Evolutionary conservation across 2,329 filamentous ascomycete genomes (phyloP).

Genomic region (Cadophora malorum): DNA sequence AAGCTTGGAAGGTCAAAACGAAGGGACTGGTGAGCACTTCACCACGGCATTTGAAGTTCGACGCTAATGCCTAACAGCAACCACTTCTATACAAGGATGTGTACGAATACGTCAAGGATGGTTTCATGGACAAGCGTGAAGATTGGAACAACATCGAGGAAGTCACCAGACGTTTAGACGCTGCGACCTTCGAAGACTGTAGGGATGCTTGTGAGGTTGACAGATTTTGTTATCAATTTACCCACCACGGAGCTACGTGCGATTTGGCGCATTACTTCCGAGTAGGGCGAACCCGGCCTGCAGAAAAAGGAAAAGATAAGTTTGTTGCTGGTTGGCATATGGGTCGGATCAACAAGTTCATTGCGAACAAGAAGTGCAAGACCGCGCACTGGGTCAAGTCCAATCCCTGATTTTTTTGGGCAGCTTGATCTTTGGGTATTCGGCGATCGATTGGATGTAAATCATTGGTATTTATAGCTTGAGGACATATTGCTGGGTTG

Average conservation of each 20-base stretch:
- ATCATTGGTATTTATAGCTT: not conserved
- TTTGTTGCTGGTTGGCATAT: conserved; percentile 17
- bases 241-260: conserved; percentile 15
- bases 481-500: not conserved
- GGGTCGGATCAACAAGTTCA: conserved; percentile 6
- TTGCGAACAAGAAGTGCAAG: conserved; percentile 11
- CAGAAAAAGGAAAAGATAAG: not conserved
- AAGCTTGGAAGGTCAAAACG: conserved; percentile 25
- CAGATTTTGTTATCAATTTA: conserved; percentile 25
- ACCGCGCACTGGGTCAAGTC: conserved; percentile 18
- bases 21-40: conserved; percentile 23
- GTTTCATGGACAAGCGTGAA: conserved; percentile 14
- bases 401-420: conserved; percentile 1
- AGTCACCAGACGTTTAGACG: not conserved
- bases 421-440: not conserved
- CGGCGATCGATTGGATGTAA: not conserved
- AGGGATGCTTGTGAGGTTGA: conserved; percentile 23
- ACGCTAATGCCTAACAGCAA: conserved; percentile 16
- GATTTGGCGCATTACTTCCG: conserved; percentile 24
- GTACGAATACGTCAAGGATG: conserved; percentile 24
- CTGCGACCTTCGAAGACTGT: conserved; percentile 23
- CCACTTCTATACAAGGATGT: conserved; percentile 22
- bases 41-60: not conserved
- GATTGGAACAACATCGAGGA: conserved; percentile 27
- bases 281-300: not conserved